Conservation (phyloP, 331 rosid species). For the Acacia concinna region DNA sequence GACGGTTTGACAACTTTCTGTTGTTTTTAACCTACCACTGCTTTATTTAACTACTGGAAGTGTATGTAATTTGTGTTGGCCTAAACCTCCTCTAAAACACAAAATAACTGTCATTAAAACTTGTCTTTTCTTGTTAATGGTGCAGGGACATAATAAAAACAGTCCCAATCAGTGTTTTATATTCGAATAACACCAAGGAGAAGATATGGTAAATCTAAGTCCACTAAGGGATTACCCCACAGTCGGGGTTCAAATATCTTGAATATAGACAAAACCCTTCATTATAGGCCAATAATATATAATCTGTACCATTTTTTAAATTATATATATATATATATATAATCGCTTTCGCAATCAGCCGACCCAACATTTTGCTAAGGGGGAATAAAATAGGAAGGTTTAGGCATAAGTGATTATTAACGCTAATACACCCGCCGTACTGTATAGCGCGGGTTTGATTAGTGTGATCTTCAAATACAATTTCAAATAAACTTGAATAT, state of each 20-base stretch:
- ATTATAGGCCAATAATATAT: not conserved
- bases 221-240: slow-evolving; percentile 18
- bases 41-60: not conserved
- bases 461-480: not conserved
- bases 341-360: not conserved
- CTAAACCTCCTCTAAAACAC: not conserved
- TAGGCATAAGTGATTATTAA: not conserved
- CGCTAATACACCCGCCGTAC: not conserved
- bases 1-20: not conserved
- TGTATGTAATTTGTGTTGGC: not conserved
- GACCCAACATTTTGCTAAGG: not conserved
- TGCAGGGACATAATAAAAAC: not conserved
- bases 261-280: not conserved
- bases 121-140: not conserved
- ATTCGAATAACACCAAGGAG: not conserved
- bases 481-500: not conserved
- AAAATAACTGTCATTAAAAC: too few species aligned
- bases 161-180: not conserved
- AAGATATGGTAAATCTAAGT: not conserved
- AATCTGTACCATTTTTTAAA: too few species aligned
- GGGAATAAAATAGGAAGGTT: not conserved
- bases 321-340: not conserved
- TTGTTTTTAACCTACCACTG: not conserved
- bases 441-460: not conserved
- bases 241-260: not conserved